Evolutionary conservation across 192 early-diverging fungal genomes (phyloP), one percentile per base, ranked within the genome.

Genomic region (Linnemannia elongata): DNA sequence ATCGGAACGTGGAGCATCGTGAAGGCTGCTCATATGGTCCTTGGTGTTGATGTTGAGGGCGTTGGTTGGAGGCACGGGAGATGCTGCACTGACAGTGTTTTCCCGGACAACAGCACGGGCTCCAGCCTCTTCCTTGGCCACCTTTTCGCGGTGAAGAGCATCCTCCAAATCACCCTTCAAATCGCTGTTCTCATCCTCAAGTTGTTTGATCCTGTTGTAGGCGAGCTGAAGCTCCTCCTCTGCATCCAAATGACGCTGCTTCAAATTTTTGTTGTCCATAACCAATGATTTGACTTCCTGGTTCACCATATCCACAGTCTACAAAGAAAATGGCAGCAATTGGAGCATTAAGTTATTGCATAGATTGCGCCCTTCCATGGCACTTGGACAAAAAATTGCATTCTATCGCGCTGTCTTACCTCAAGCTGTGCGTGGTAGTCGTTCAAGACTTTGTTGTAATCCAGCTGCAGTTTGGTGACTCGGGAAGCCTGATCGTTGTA

Each of bases 391-490:
- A 72, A 75, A 35, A 74, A 39, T 33, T 44, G 74, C 35, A 63
- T 66, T 72, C 30, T 17, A 72, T 41, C 68, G 38, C 66, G 6
- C 54, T 52, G 4, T 52, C 49, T 81, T 77, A 95, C 94, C 86
- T 95, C 94, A 70, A 95, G 94, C 82, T 95, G 94, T 35, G 92
- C 92, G 68, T 90, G 89, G 87, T 93, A 94, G 69, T 96, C 95
- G 71, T 96, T 95, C 72, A 94, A 91, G 72, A 96, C 85, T 52
- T 91, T 91, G 57, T 91, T 92, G 74, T 89, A 93, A 47, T 94
- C 92, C 72, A 91, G 76, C 74, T 95, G 92, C 71, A 94, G 79
- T 76, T 92, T 87, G 13, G 75, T 45, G 44, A 83, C 20, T 39
- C 76, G 83, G 4, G 79, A 18, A 30, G 52, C 24, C 42, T 88